Evolutionary conservation across 371 early-diverging fungal genomes (phyloP), one percentile per base, ranked within the genome.

Genomic region (Actinomucor elegans): DNA sequence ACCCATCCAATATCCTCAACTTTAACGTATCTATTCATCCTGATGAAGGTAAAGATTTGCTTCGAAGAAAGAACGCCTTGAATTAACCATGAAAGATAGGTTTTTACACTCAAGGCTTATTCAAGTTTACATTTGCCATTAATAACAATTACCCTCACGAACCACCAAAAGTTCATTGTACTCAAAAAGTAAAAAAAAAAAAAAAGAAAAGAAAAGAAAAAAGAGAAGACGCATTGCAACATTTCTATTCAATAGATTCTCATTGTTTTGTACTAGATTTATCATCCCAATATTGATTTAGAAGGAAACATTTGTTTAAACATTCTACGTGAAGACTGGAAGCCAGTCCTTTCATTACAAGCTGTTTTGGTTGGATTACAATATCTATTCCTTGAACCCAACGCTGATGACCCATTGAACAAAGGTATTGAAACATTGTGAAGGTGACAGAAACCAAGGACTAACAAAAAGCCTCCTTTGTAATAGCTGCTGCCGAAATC

Each of bases 271-370:
- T 11, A 1, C 33, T 61, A 89, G 83, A 94, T 97, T 49, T 97
- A 94, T 72, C 99, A 99, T 74, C 99, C 99, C 32, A 99, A 99
- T 73, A 99, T 99, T 58, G 96, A 98, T 66, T 79, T 94, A 11
- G 94, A 95, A 37, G 99, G 99, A 36, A 93, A 97, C 56, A 93
- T 99, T 33, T 99, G 99, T 65, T 73, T 99, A 40, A 99, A 99
- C 73, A 97, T 99, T 55, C 80, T 99, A 56, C 92, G 99, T 51
- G 97, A 97, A 65, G 97, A 99, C 69, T 99, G 99, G 99, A 98
- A 95, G 52, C 99, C 99, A 4, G 99, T 99, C 10, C 80, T 99
- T 27, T 97, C 94, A 57, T 80, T 99, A 54, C 92, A 95, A 67
- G 88, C 98, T 33, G 91, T 99, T 29, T 68, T 99, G 42, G 89